Conservation (phyloP, 2,329 filamentous ascomycete genomes). For the Pseudogymnoascus sp. region DNA sequence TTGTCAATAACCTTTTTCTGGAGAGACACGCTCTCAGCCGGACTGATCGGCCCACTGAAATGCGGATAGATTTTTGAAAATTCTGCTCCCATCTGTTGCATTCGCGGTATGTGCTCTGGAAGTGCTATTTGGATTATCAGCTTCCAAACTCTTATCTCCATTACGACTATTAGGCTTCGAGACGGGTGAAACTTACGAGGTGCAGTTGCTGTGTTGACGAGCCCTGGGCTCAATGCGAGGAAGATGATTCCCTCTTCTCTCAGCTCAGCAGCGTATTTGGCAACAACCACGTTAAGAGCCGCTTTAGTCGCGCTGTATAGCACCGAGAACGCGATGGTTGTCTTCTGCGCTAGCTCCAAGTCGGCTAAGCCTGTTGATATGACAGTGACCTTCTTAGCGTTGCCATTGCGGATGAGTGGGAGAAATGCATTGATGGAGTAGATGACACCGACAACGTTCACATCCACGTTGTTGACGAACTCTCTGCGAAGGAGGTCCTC, state of each 20-base stretch:
- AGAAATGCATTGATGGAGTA: constrained; percentile 45
- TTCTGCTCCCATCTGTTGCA: constrained; percentile 4
- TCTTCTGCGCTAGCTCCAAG: constrained; percentile 32
- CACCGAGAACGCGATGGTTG: constrained; percentile 27
- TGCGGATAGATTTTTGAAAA: constrained; percentile 10
- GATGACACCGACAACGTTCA: constrained; percentile 44
- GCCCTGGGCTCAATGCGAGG: constrained; percentile 41
- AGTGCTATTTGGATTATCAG: background rate
- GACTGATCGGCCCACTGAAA: constrained; percentile 12
- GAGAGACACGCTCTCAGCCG: constrained; percentile 13
- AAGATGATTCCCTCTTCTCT: constrained; percentile 41
- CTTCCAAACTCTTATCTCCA: background rate
- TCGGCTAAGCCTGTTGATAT: constrained; percentile 43
- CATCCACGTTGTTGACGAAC: constrained; percentile 29
- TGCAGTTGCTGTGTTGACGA: constrained; percentile 36
- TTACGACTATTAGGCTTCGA: background rate
- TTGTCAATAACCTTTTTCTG: constrained; percentile 17
- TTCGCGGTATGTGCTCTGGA: background rate
- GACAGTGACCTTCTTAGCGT: constrained; percentile 44
- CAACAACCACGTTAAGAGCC: constrained; percentile 42
- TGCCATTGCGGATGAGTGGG: constrained; percentile 42
- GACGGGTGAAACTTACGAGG: background rate
- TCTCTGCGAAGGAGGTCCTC: constrained; percentile 27
- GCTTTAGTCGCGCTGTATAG: constrained; percentile 44
- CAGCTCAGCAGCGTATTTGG: constrained; percentile 43